Conservation (phyloP, 176 grass and related monocot genomes). For the Eleusine indica region DNA sequence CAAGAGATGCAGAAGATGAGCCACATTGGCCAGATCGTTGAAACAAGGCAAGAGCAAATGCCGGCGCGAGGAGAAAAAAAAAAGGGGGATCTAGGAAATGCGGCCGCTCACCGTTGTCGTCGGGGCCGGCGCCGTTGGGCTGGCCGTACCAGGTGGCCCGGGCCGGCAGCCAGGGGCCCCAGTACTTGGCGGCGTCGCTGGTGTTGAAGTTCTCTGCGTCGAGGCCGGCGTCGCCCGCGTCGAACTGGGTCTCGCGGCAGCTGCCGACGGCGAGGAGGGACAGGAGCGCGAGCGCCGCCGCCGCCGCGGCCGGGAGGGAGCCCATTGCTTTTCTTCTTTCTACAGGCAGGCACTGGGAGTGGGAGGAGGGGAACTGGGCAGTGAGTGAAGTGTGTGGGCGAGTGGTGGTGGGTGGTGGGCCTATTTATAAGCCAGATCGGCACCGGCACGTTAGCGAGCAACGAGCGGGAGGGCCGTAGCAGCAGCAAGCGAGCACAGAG, state of each 20-base stretch:
- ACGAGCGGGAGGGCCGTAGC: background rate
- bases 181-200: slow-evolving; percentile 46
- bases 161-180: slow-evolving; percentile 54
- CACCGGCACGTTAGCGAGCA: slow-evolving; percentile 19
- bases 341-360: background rate
- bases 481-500: background rate
- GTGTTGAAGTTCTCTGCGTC: slow-evolving; percentile 14
- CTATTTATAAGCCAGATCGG: slow-evolving; percentile 49
- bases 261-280: slow-evolving; percentile 30
- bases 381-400: background rate
- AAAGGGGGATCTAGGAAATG: background rate
- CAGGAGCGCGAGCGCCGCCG: slow-evolving; percentile 33
- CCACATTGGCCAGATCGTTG: slow-evolving; percentile 30
- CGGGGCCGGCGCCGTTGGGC: slow-evolving; percentile 73
- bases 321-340: background rate
- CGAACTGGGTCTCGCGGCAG: slow-evolving; percentile 33
- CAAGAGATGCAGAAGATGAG: background rate
- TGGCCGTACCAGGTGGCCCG: slow-evolving; percentile 92
- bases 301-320: slow-evolving; percentile 18
- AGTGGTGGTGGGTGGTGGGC: slow-evolving; percentile 23
- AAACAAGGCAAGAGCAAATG: background rate
- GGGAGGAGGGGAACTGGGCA: background rate
- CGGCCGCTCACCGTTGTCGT: slow-evolving; percentile 63
- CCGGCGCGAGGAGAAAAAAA: background rate
- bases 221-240: background rate